Percentiles rank a stretch among this genome's conserved stretches.
Conservation (phyloP, 768 basidiomycete genomes). For the Suillus discolor region DNA sequence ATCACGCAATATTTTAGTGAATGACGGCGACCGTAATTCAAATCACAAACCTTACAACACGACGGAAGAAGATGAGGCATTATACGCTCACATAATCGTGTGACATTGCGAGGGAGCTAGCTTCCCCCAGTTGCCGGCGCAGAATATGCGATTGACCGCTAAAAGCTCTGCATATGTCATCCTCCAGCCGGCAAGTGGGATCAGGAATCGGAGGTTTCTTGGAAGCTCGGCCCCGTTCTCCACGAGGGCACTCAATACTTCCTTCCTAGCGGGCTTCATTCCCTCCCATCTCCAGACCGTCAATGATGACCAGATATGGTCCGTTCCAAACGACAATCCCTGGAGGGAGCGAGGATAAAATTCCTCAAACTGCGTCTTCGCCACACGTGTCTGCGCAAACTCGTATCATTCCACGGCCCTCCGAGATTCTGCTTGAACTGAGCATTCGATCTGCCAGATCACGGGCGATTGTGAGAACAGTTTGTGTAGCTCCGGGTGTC, state of each 20-base stretch:
- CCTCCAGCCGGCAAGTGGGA: constrained; percentile 30
- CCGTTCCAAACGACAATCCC: constrained; percentile 25
- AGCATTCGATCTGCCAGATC: constrained; percentile 33
- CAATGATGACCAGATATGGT: constrained; percentile 37
- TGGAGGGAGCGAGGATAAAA: constrained; percentile 21
- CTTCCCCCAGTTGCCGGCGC: constrained; percentile 1
- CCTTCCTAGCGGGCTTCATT: constrained; percentile 18
- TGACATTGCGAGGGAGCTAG: background rate
- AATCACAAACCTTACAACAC: background rate
- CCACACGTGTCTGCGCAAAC: constrained; percentile 19
- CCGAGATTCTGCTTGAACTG: constrained; percentile 24
- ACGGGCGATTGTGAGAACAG: constrained; percentile 34
- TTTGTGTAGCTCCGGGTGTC: constrained; percentile 20
- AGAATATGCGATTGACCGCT: constrained; percentile 14
- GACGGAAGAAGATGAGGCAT: background rate
- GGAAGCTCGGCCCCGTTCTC: constrained; percentile 17
- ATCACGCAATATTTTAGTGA: background rate
- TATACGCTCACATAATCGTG: background rate
- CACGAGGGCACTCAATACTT: constrained; percentile 24
- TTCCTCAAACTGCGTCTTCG: constrained; percentile 29
- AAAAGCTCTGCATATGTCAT: constrained; percentile 18
- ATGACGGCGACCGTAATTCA: background rate
- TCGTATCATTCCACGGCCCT: constrained; percentile 8
- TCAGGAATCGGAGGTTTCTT: constrained; percentile 24
- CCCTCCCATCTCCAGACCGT: constrained; percentile 34